These are phyloP conservation scores for Tylopilus intermedius DNA, from an alignment of 768 basidiomycete genomes.

Conservation along the genomic window DNA sequence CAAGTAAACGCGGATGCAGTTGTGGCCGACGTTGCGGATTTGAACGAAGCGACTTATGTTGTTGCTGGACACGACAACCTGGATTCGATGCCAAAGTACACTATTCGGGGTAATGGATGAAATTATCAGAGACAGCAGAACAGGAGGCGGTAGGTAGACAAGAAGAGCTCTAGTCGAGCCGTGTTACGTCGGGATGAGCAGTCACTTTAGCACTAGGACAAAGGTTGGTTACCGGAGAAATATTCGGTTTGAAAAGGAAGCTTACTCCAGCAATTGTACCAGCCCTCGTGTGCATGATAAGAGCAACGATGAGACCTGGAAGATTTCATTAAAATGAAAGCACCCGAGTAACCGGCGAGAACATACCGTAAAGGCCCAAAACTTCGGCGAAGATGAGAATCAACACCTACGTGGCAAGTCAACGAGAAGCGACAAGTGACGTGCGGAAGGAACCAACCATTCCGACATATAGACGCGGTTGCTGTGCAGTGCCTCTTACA, in stretches of 20 bases:
- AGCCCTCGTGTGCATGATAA: conserved; percentile 85
- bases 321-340: neutral
- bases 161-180: conserved; percentile 7
- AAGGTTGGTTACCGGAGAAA: neutral
- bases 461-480: conserved; percentile 88
- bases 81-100: neutral
- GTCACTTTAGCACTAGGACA: conserved; percentile 23
- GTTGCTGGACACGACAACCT: neutral
- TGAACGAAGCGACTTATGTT: neutral
- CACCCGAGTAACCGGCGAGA: neutral
- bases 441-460: conserved; percentile 53
- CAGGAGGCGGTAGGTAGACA: conserved; percentile 6
- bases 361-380: conserved; percentile 79
- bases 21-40: neutral
- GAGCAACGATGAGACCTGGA: conserved; percentile 80
- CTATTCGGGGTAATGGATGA: conserved; percentile 3
- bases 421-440: neutral
- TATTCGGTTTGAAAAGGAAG: neutral
- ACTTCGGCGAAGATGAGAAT: conserved; percentile 99
- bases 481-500: conserved; percentile 95
- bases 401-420: conserved; percentile 56
- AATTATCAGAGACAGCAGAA: conserved; percentile 3
- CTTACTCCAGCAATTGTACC: conserved; percentile 21
- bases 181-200: conserved; percentile 3
- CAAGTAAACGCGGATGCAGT: neutral